A percentile compares a stretch with the other conserved stretches of the same genome.
Evolutionary conservation across 805 yeast genomes (phyloP).

Genomic region (Metschnikowia colocasiae): DNA sequence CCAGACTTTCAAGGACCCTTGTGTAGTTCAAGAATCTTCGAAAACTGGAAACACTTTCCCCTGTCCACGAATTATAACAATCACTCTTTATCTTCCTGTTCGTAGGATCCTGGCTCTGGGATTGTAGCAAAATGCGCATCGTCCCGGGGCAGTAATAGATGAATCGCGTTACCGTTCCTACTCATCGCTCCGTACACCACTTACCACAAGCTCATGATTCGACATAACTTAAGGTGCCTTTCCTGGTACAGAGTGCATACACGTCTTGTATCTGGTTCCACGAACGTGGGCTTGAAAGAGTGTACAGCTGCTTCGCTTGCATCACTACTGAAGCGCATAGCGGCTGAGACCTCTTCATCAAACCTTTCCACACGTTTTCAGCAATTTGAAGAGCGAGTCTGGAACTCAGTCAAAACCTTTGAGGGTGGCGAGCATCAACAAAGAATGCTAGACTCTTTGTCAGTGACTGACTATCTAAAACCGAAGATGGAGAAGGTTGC

Average conservation of each 20-base stretch:
- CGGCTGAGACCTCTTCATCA: background rate
- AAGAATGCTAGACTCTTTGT: background rate
- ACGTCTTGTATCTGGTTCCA: background rate
- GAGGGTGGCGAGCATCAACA: background rate
- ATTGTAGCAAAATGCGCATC: background rate
- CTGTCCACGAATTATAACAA: too few species aligned
- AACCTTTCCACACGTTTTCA: background rate
- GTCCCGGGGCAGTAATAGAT: background rate
- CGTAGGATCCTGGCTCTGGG: background rate
- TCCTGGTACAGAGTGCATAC: background rate
- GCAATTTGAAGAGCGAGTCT: background rate
- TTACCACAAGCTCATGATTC: background rate
- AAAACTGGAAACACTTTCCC: too few species aligned
- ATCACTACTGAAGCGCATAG: background rate
- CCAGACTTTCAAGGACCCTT: too few species aligned
- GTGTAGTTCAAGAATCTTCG: too few species aligned
- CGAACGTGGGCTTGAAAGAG: background rate
- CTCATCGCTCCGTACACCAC: background rate
- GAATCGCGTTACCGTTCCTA: background rate
- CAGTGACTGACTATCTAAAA: conserved; percentile 9
- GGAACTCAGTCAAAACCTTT: background rate
- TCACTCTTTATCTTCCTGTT: background rate
- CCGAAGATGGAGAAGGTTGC: conserved; percentile 6
- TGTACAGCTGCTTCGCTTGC: conserved; percentile 3
- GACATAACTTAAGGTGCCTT: background rate